Base-by-base conservation (phyloP, 2,329 filamentous ascomycete genomes). In the Diplodia mutila region DNA sequence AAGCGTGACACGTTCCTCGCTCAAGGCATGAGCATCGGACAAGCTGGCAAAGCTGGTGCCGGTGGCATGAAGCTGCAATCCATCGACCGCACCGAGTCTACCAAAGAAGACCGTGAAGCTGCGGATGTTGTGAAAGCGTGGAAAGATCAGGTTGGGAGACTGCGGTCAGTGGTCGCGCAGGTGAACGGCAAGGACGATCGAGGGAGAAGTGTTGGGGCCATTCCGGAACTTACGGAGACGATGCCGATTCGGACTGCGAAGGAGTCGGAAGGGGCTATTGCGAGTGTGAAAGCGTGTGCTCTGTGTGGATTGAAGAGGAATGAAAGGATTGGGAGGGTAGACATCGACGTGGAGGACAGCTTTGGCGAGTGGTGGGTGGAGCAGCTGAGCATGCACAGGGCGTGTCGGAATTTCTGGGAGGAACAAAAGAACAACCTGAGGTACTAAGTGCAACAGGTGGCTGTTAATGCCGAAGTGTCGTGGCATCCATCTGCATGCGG, bases 341-440 rank as follows among this genome's bases (percentile, higher is more conserved):
- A 97, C 74, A 82, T 89, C 64, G 85, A 89, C 29, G 88, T 96
- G 9, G 89, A 94, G 73, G 94, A 98, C 78, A 93, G 91, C 77
- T 97, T 97, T 82, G 93, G 93, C 14, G 94, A 98, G 81, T 98
- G 93, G 92, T 98, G 94, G 94, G 84, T 91, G 51, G 93, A 97
- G 54, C 90, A 81, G 49, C 75, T 79, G 67, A 81, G 78, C 65
- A 83, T 84, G 82, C 83, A 94, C 77, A 94, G 93, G 90, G 86
- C 87, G 23, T 98, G 94, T 79, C 87, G 87, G 76, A 90, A 91
- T 70, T 97, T 97, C 75, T 98, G 94, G 94, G 81, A 90, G 68
- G 84, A 90, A 72, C 90, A 96, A 77, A 91, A 91, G 77, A 84
- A 84, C 65, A 84, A 84, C 68, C 81, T 97, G 71, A 86, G 88